Percentiles rank a stretch among this genome's conserved stretches.
phyloP scores from a whole-genome alignment of 306 rosid genomes.

The Heteromeles arbutifolia region DNA sequence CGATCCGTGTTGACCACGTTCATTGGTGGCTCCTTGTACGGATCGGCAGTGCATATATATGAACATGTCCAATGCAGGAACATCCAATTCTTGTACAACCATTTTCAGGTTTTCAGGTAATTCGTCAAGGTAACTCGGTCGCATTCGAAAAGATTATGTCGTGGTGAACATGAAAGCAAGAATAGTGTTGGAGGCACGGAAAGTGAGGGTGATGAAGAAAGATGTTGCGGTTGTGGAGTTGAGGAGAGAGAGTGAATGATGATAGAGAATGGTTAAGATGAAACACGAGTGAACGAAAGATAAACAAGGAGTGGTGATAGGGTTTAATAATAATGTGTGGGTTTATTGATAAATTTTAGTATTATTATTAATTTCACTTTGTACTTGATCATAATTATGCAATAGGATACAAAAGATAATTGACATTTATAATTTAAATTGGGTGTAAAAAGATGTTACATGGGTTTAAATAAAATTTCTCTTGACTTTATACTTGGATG shows the following conservation, averaged over 20 bases:
- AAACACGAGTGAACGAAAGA: conserved; percentile 4
- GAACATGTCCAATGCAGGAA: conserved; percentile 39
- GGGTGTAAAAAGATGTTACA: too few species aligned
- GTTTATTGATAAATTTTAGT: too few species aligned
- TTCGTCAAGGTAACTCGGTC: conserved; percentile 21
- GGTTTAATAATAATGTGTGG: too few species aligned
- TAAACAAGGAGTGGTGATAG: too few species aligned
- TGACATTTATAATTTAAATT: too few species aligned
- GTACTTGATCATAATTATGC: too few species aligned
- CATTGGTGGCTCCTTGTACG: conserved; percentile 42
- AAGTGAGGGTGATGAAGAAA: conserved; percentile 19
- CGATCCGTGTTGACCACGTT: conserved; percentile 30
- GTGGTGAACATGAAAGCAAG: conserved; percentile 27
- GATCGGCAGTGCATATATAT: conserved; percentile 42
- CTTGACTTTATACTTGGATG: too few species aligned
- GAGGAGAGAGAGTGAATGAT: conserved; percentile 15
- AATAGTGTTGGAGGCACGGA: conserved; percentile 31
- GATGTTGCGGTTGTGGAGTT: conserved; percentile 2
- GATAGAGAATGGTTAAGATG: conserved; percentile 20
- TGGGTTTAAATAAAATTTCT: too few species aligned
- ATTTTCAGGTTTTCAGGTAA: conserved; percentile 12
- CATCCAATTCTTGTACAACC: background rate
- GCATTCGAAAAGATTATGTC: conserved; percentile 27
- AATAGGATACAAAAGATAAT: too few species aligned
- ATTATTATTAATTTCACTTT: too few species aligned